Evolutionary conservation across 2,329 filamentous ascomycete genomes (phyloP).

Genomic region (Emericellopsis cladophorae): DNA sequence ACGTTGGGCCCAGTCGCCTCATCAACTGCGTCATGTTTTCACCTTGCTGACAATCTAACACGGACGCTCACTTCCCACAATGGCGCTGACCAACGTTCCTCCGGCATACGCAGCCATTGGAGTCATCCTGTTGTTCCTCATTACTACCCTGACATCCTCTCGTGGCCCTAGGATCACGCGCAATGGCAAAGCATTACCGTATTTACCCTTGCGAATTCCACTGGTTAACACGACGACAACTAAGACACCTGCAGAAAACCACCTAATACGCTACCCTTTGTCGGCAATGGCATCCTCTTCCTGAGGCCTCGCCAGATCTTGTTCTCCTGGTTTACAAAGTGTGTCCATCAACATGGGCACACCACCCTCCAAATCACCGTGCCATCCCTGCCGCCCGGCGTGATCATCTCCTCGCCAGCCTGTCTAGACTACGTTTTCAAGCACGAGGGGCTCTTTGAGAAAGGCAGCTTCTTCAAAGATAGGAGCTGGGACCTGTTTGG

Average conservation of each 20-base stretch:
- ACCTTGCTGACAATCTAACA: no score
- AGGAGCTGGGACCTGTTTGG: slow-evolving; percentile 52
- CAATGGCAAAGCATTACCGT: slow-evolving; percentile 3
- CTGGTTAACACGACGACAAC: neutral
- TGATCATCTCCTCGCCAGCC: slow-evolving; percentile 48
- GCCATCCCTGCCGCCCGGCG: slow-evolving; percentile 47
- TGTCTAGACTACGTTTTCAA: slow-evolving; percentile 52
- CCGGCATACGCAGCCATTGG: no score
- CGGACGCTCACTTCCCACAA: no score
- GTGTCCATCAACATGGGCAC: slow-evolving; percentile 40
- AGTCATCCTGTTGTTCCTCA: no score
- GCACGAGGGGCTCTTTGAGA: slow-evolving; percentile 46
- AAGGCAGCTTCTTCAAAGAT: slow-evolving; percentile 48
- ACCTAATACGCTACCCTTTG: slow-evolving; percentile 37
- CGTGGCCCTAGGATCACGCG: slow-evolving; percentile 3
- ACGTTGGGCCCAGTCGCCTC: no score
- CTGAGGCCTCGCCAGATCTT: slow-evolving; percentile 45
- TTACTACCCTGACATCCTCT: no score
- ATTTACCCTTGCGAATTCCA: neutral
- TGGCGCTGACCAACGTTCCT: no score
- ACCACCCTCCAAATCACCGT: slow-evolving; percentile 52
- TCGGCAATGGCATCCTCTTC: slow-evolving; percentile 50
- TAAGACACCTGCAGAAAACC: slow-evolving; percentile 22
- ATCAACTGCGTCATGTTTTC: no score
- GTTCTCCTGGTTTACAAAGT: slow-evolving; percentile 49